Conservation (phyloP, 305 asterid genomes). For the Solanum hybrid region DNA sequence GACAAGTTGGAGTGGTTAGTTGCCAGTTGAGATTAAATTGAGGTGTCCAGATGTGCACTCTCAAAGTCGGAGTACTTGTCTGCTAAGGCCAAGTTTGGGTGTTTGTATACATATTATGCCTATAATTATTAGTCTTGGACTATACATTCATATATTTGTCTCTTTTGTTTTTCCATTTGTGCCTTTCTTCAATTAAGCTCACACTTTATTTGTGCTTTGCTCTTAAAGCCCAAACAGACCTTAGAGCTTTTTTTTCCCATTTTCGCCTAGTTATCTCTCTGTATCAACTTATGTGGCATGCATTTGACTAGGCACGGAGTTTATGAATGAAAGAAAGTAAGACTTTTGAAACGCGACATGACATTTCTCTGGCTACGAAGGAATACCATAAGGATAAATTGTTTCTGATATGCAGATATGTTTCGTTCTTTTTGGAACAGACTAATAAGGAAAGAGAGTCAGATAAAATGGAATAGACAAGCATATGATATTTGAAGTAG, state of each 20-base stretch:
- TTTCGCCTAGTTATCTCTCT: background rate
- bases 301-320: background rate
- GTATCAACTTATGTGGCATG: background rate
- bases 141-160: background rate
- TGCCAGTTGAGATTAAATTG: background rate
- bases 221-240: background rate
- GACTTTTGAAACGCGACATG: background rate
- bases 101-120: background rate
- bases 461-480: background rate
- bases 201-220: background rate
- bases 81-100: background rate
- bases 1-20: background rate
- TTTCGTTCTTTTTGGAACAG: background rate
- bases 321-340: background rate
- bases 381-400: background rate
- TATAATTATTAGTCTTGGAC: background rate
- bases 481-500: background rate
- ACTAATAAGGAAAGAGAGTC: background rate
- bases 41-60: background rate
- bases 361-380: background rate
- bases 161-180: background rate
- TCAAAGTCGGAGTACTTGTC: background rate
- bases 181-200: background rate
- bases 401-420: background rate
- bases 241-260: background rate